Base-by-base conservation (phyloP, 1,139 yeast species). In the Geotrichum siamense region DNA sequence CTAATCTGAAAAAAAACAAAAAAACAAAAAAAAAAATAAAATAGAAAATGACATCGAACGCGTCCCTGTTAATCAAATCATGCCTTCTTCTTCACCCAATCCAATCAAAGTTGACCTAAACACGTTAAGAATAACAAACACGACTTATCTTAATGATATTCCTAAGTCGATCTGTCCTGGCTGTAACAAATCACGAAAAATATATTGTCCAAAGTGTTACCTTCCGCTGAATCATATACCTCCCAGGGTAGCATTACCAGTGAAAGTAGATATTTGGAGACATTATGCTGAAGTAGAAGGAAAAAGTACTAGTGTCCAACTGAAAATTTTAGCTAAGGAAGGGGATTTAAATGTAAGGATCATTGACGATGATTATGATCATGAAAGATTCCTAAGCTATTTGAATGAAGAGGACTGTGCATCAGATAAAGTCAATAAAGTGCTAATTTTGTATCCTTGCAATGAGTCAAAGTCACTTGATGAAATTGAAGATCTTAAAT, bases 211-310 rank as follows among this genome's bases (percentile, higher is more conserved):
- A 8, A 19, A 10, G n/a, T 33, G 37, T 15, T 8, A 4, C n/a
- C 8, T 33, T 21, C 26, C 37, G n/a, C 27, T 33, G 4, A 13
- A 22, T 19, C 37, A 33, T 20, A 33, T 13, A 6, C 37, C 37
- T 20, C 37, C 37, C 16, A 21, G n/a, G 4, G 37, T 33, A 5
- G 15, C 8, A 5, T 13, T 33, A 12, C 37, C 37, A 20, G 6
- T 33, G 13, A 22, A 33, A 12, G 27, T 33, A 6, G 37, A 33
- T 9, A n/a, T 33, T 12, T 33, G 37, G 37, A 19, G 37, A 33
- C 37, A 33, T 22, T 33, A 33, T 21, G 37, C 37, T 6, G 37
- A 33, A 33, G 37, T 16, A n/a, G 26, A 19, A 10, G 37, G 37
- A n/a, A 33, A 33, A 33, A 33, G 37, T 22, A 33, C 37, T 15